Conservation (phyloP, 495 filamentous ascomycete species). For the Hyaloscypha hepaticicola region DNA sequence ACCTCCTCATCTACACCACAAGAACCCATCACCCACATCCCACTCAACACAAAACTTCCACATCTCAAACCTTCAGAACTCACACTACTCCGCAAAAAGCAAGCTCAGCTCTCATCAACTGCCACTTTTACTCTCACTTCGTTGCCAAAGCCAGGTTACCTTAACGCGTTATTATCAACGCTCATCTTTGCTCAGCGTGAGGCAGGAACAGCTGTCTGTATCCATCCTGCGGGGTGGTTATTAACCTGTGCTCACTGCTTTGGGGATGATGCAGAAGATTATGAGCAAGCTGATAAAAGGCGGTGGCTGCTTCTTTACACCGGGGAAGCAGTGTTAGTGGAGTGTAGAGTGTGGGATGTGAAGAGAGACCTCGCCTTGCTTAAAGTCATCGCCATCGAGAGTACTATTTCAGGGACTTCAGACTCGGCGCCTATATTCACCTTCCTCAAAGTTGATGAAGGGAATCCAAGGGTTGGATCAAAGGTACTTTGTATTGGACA, state of each 20-base stretch:
- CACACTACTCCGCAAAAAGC: conserved; percentile 28
- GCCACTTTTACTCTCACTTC: conserved; percentile 9
- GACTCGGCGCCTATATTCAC: conserved; percentile 2
- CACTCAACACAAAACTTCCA: conserved; percentile 9
- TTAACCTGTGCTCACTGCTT: conserved; percentile 45
- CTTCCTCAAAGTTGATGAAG: neutral
- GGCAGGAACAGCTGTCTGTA: conserved; percentile 44
- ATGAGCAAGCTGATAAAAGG: conserved; percentile 20
- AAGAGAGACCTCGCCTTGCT: conserved; percentile 41
- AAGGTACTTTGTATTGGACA: conserved; percentile 37
- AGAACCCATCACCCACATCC: conserved; percentile 1
- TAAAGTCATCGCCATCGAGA: conserved; percentile 34
- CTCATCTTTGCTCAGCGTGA: conserved; percentile 44
- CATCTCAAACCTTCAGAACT: conserved; percentile 11
- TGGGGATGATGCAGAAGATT: conserved; percentile 35
- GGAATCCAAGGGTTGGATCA: neutral
- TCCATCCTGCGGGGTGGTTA: conserved; percentile 37
- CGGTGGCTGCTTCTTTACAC: conserved; percentile 41
- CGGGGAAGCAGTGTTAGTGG: conserved; percentile 36
- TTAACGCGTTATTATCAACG: conserved; percentile 32
- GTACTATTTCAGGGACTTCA: neutral
- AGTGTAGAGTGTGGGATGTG: conserved; percentile 37
- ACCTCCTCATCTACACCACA: conserved; percentile 1
- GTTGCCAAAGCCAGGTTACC: neutral
- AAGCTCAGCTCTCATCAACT: conserved; percentile 18